These are phyloP conservation scores for Podospora pseudopauciseta DNA, from an alignment of 495 filamentous ascomycete genomes.

Conservation along the genomic window DNA sequence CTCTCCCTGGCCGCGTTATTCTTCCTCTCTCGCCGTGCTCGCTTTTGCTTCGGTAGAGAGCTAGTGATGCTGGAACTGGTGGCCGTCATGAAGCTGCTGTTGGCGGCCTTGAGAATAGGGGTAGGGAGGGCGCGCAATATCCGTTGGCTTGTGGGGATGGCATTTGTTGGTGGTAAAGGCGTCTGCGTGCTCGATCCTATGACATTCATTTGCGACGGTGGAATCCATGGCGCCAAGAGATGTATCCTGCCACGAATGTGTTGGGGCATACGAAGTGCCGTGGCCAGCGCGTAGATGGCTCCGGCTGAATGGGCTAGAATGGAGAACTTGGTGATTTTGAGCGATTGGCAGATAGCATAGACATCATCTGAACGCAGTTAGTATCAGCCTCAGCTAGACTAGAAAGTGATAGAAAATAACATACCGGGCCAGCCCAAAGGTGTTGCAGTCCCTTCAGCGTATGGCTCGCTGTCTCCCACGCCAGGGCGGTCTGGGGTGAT, in stretches of 20 bases:
- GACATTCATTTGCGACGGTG: conserved; percentile 89
- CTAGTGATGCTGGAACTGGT: conserved; percentile 87
- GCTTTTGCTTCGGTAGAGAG: conserved; percentile 60
- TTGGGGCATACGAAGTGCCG: conserved; percentile 91
- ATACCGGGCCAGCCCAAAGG: conserved; percentile 92
- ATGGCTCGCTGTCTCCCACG: conserved; percentile 85
- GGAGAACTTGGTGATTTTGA: conserved; percentile 94
- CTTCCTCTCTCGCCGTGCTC: conserved; percentile 57
- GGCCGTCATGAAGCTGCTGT: conserved; percentile 89
- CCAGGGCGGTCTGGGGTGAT: conserved; percentile 94
- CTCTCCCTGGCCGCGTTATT: conserved; percentile 22
- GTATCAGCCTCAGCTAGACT: neutral
- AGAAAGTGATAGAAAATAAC: conserved; percentile 34
- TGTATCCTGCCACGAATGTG: conserved; percentile 94
- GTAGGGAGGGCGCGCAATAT: conserved; percentile 90
- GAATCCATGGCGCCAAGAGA: conserved; percentile 95
- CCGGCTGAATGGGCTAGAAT: conserved; percentile 97
- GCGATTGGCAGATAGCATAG: conserved; percentile 83
- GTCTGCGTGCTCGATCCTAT: conserved; percentile 68
- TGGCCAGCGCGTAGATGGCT: conserved; percentile 95
- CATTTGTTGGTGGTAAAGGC: conserved; percentile 65
- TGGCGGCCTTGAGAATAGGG: conserved; percentile 87
- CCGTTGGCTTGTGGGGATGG: conserved; percentile 85
- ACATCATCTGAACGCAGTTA: conserved; percentile 70
- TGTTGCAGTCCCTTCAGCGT: conserved; percentile 72